These are phyloP conservation scores for Tuber brumale DNA, from an alignment of 495 filamentous ascomycete species.

Conservation along the genomic window DNA sequence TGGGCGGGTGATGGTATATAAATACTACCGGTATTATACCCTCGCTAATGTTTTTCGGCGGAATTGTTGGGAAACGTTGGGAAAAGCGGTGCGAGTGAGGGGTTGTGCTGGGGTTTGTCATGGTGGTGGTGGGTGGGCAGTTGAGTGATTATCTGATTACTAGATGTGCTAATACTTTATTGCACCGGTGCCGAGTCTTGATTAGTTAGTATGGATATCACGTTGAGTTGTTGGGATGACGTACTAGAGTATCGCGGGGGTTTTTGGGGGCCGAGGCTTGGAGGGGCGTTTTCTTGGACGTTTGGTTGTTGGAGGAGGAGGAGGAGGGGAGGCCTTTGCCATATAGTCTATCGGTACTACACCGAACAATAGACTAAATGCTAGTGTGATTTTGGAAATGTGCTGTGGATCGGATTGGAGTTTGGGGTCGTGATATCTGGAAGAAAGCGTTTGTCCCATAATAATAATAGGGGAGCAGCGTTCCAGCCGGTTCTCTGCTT, in stretches of 20 bases:
- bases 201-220: too few relatives aligned
- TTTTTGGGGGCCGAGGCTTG: not conserved
- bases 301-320: too few relatives aligned
- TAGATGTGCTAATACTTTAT: not conserved
- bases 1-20: not conserved
- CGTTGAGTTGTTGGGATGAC: not conserved
- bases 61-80: slow-evolving; percentile 4
- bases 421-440: too few relatives aligned
- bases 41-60: not conserved
- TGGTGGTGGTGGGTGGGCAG: not conserved
- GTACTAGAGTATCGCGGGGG: not conserved
- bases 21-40: not conserved
- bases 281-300: not conserved
- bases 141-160: not conserved
- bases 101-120: not conserved
- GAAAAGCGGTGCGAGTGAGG: not conserved
- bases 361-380: too few relatives aligned
- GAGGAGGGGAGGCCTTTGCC: too few relatives aligned
- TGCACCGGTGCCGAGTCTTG: not conserved
- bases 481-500: too few relatives aligned
- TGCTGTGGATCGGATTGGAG: too few relatives aligned
- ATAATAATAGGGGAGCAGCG: too few relatives aligned
- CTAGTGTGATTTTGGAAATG: not conserved
- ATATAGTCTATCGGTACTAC: too few relatives aligned
- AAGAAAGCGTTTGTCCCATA: too few relatives aligned